Conservation (phyloP, 148 eudicot species). For the Silene latifolia region DNA sequence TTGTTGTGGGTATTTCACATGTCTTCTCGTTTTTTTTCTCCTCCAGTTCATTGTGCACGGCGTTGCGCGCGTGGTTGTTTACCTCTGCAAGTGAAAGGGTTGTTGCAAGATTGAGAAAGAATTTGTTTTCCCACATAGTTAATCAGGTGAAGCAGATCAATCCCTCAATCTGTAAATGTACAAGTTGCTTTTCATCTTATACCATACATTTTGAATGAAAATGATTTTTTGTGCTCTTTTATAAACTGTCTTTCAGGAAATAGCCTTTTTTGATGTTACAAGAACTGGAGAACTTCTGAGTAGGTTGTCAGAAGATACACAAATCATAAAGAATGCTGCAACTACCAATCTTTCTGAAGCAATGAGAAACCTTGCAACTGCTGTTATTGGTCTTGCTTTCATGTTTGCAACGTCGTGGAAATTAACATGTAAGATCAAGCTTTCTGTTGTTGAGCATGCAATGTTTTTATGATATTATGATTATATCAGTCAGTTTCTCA, state of each 20-base stretch:
- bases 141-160: conserved; percentile 46
- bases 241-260: conserved; percentile 47
- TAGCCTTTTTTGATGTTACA: conserved; percentile 90
- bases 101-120: conserved; percentile 81
- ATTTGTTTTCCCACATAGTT: conserved; percentile 67
- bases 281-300: conserved; percentile 91
- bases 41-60: conserved; percentile 71
- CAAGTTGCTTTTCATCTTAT: conserved; percentile 1
- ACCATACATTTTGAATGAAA: neutral
- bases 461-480: neutral
- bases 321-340: conserved; percentile 91
- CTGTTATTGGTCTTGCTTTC: conserved; percentile 70
- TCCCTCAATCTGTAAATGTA: neutral
- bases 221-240: conserved; percentile 6
- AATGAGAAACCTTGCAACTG: conserved; percentile 67
- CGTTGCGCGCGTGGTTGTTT: conserved; percentile 82
- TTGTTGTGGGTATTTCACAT: neutral
- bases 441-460: neutral
- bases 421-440: conserved; percentile 56
- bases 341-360: conserved; percentile 92
- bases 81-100: conserved; percentile 87
- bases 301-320: conserved; percentile 91
- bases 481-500: neutral
- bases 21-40: conserved; percentile 13
- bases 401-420: conserved; percentile 92